These are phyloP conservation scores for Tetracladium maxilliforme DNA, from an alignment of 2,329 filamentous ascomycete genomes.

Conservation along the genomic window DNA sequence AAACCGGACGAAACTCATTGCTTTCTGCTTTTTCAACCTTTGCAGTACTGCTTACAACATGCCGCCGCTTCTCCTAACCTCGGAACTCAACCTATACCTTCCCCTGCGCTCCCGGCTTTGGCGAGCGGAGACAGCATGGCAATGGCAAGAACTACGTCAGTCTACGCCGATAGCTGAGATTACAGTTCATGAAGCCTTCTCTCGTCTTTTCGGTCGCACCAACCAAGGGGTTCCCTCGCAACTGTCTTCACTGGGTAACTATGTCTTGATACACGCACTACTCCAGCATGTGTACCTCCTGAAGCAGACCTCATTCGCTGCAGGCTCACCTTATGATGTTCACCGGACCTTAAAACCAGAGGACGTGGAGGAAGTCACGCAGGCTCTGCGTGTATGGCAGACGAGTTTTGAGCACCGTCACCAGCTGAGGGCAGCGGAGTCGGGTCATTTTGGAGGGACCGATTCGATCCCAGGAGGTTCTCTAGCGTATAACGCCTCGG, in stretches of 20 bases:
- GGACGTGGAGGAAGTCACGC: constrained; percentile 39
- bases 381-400: constrained; percentile 42
- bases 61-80: constrained; percentile 40
- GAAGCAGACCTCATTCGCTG: constrained; percentile 36
- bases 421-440: too few species aligned
- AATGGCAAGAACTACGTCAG: constrained; percentile 43
- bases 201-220: constrained; percentile 28
- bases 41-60: constrained; percentile 48
- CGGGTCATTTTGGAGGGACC: too few species aligned
- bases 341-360: too few species aligned
- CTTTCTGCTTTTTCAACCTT: constrained; percentile 48
- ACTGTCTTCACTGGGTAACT: constrained; percentile 49
- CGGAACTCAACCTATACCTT: constrained; percentile 38
- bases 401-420: too few species aligned
- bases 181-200: constrained; percentile 40
- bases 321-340: too few species aligned
- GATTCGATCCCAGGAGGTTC: too few species aligned
- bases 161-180: constrained; percentile 33
- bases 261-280: constrained; percentile 56
- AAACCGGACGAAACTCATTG: constrained; percentile 42
- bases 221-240: constrained; percentile 29
- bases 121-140: constrained; percentile 40
- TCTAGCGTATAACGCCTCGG: constrained; percentile 54
- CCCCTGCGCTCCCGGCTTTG: constrained; percentile 40
- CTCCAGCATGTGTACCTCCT: constrained; percentile 59